Base-by-base conservation (phyloP, 805 yeast species). In the Candida insectalens region DNA sequence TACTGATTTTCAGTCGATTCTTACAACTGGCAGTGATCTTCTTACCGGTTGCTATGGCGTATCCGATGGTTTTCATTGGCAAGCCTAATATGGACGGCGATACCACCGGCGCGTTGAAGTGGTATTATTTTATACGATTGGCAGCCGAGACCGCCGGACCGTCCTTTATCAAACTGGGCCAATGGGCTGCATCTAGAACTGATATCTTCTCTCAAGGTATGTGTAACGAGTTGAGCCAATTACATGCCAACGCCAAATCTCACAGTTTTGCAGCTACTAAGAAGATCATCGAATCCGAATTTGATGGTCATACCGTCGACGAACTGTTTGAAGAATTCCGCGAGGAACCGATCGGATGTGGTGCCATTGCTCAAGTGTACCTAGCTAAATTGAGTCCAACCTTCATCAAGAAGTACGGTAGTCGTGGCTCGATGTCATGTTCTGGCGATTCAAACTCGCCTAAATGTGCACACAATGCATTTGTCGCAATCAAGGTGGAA, bases 131-230 rank as follows among this genome's bases (percentile, higher is more conserved):
- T 30, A 58, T 89, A 15, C 66, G 84, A 32, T 55, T 69, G 51
- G 61, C 80, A 1, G 73, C 92, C 37, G 95, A 89, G 55, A 41
- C 63, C 13, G 96, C 95, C 0, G 98, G 98, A 1, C 95, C 97
- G 3, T 80, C 95, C 3, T 92, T 82, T 52, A 77, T 82, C 36
- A 82, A 84, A 55, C 68, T 92, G 37, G 98, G 97, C 3, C 99
- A 92, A 61, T 92, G 99, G 99, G 98, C 98, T 0, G 96, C 96
- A 3, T 82, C 95, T 8, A 71, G 99, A 55, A 83, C 94, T 0
- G 99, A 92, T 57, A 80, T 92, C 22, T 89, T 92, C 59, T 80
- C 95, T 3, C 62, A 60, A 30, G 83, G 71, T 27, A 59, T 89
- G 55, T 89, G 97, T 53, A 71, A 72, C 16, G 87, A 83, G 49